Evolutionary conservation across 2,329 filamentous ascomycete species (phyloP), one percentile per base, ranked within the genome.

Genomic region (Colletotrichum lindemuthianum): DNA sequence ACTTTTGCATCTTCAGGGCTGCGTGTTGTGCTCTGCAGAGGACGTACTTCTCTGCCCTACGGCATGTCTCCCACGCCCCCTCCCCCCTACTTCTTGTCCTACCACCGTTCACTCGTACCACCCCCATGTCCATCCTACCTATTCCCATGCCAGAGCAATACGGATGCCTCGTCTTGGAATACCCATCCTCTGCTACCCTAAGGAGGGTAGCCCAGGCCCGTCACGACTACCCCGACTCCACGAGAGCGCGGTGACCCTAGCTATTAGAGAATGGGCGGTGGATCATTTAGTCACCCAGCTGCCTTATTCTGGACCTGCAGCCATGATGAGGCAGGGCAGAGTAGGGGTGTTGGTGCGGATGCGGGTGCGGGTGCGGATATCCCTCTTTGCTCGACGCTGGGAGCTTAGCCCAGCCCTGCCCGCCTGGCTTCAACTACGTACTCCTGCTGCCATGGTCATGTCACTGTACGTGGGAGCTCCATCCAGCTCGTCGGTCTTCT

Each of bases 391-490:
- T 49, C 24, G 47, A 48, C 60, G 48, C 55, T 36, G 49, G 56
- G 56, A 60, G 57, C 60, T 57, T 50, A 60, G 60, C 51, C 60
- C 60, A 60, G 57, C 60, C 60, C 57, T 60, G 60, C 45, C 56
- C 24, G 24, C 24, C 24, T 24, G 24, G 24, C 24, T 24, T 24
- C 24, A 24, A 24, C 24, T 24, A 24, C 24, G 24, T 24, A 24
- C 24, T 39, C 45, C 54, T 65, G 56, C 50, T 60, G 53, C 53
- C 52, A 40, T 47, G 45, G 53, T 47, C 52, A 63, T 60, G 51
- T 51, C 53, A 15, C 40, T 24, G 24, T 24, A 24, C 24, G 24
- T 24, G 24, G 24, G 24, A 24, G 24, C 24, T 24, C 24, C 24
- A 24, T 60, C 45, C 58, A 55, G 36, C 61, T 51, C 48, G 58